phyloP scores from a whole-genome alignment of 352 stramenopile genomes.

The Phytophthora niederhauseri region DNA sequence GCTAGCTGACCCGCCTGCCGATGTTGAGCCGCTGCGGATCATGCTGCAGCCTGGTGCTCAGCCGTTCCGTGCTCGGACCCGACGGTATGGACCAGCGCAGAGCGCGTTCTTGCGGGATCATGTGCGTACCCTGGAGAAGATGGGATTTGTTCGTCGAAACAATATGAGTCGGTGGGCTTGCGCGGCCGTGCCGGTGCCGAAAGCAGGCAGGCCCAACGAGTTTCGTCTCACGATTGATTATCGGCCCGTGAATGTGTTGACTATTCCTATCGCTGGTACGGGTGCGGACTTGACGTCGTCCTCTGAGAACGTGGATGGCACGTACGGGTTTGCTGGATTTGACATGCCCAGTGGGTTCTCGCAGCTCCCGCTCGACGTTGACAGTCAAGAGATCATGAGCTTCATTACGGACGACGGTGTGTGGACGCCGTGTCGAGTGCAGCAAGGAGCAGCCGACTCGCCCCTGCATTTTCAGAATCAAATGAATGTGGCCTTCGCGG shows the following conservation, averaged over 20 bases:
- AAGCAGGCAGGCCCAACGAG: not conserved
- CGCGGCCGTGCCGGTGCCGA: conserved; percentile 12
- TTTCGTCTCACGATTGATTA: too few species aligned
- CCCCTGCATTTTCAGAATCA: conserved; percentile 24
- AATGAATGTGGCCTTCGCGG: conserved; percentile 17
- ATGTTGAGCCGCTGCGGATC: conserved; percentile 11
- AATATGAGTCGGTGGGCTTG: conserved; percentile 17
- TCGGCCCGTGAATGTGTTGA: too few species aligned
- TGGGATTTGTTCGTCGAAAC: conserved; percentile 11
- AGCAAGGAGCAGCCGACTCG: conserved; percentile 8
- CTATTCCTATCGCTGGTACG: too few species aligned
- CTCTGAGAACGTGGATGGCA: too few species aligned
- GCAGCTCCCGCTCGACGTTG: conserved; percentile 16
- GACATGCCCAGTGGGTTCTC: conserved; percentile 34
- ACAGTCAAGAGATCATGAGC: conserved; percentile 24
- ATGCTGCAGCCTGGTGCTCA: not conserved
- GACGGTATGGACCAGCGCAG: conserved; percentile 5
- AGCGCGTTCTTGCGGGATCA: not conserved
- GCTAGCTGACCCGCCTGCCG: not conserved
- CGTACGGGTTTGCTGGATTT: conserved; percentile 10
- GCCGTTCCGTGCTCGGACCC: not conserved
- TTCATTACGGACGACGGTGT: conserved; percentile 36
- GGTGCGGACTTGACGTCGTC: too few species aligned
- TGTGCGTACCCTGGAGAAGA: not conserved
- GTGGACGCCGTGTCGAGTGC: conserved; percentile 15